Percentiles rank a stretch among this genome's conserved stretches.
Evolutionary conservation across 2,329 filamentous ascomycete species (phyloP).

Genomic region (Trichoderma sp.): DNA sequence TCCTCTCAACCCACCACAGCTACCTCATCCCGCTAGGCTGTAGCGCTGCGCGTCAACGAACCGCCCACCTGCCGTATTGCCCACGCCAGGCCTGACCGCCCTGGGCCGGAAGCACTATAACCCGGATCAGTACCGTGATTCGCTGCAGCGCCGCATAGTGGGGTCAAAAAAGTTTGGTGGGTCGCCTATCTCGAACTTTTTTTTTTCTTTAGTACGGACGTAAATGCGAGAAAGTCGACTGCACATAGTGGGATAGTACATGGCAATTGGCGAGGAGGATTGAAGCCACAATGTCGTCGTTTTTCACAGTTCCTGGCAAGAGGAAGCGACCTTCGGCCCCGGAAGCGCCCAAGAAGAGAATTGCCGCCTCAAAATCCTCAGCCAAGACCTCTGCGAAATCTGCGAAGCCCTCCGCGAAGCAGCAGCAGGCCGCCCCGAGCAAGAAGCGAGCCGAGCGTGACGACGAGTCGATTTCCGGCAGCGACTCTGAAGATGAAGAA

Average conservation of each 20-base stretch:
- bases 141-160: constrained; percentile 26
- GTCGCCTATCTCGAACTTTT: constrained; percentile 45
- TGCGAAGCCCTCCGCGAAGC: constrained; percentile 42
- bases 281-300: constrained; percentile 78
- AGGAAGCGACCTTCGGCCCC: constrained; percentile 70
- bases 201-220: constrained; percentile 38
- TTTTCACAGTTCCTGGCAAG: constrained; percentile 92
- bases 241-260: constrained; percentile 34
- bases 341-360: constrained; percentile 63
- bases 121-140: constrained; percentile 36
- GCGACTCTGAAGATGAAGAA: constrained; percentile 72
- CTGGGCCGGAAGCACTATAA: constrained; percentile 40
- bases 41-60: constrained; percentile 45
- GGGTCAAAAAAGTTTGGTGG: constrained; percentile 34
- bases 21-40: constrained; percentile 40
- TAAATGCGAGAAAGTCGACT: constrained; percentile 37
- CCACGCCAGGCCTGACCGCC: constrained; percentile 44
- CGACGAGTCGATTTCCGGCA: constrained; percentile 88
- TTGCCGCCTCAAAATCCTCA: constrained; percentile 52
- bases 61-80: constrained; percentile 33
- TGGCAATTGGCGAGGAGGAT: constrained; percentile 9
- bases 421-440: constrained; percentile 44
- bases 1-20: constrained; percentile 20
- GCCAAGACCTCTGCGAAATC: constrained; percentile 44
- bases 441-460: constrained; percentile 58